Evolutionary conservation across 257 asterid species (phyloP).

Genomic region (Catharanthus roseus): DNA sequence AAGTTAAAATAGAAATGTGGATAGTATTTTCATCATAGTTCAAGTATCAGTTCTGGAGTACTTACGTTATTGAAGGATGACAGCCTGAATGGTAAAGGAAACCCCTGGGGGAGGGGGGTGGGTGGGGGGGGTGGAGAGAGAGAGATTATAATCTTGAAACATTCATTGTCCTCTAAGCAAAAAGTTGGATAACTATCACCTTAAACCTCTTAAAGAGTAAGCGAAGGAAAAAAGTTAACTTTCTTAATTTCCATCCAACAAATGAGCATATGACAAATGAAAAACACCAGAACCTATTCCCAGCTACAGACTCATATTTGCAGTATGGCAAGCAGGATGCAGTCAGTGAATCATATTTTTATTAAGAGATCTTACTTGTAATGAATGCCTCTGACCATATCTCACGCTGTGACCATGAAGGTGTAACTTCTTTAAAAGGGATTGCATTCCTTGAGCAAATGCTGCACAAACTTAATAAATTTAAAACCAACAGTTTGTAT

Average conservation of each 20-base stretch:
- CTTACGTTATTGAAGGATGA: neutral
- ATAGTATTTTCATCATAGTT: neutral
- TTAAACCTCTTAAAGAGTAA: neutral
- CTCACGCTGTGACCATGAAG: slow-evolving; percentile 72
- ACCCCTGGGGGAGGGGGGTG: no score
- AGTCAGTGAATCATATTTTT: neutral
- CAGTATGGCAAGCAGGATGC: neutral
- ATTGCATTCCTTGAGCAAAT: slow-evolving; percentile 58
- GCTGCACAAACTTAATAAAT: slow-evolving; percentile 37
- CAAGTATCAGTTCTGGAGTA: neutral
- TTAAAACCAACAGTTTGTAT: neutral
- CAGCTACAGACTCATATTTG: neutral
- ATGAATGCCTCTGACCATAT: slow-evolving; percentile 81
- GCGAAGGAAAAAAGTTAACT: neutral
- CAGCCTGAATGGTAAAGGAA: no score
- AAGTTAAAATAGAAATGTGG: no score
- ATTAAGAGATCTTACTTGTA: slow-evolving; percentile 50
- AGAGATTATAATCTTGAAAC: no score
- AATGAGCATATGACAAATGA: neutral
- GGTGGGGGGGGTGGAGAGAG: no score
- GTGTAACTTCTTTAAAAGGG: slow-evolving; percentile 76
- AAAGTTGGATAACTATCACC: neutral
- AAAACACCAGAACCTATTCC: neutral
- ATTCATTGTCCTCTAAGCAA: no score
- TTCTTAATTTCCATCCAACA: neutral